Conservation (phyloP, 495 filamentous ascomycete genomes). For the Cercophora scortea region DNA sequence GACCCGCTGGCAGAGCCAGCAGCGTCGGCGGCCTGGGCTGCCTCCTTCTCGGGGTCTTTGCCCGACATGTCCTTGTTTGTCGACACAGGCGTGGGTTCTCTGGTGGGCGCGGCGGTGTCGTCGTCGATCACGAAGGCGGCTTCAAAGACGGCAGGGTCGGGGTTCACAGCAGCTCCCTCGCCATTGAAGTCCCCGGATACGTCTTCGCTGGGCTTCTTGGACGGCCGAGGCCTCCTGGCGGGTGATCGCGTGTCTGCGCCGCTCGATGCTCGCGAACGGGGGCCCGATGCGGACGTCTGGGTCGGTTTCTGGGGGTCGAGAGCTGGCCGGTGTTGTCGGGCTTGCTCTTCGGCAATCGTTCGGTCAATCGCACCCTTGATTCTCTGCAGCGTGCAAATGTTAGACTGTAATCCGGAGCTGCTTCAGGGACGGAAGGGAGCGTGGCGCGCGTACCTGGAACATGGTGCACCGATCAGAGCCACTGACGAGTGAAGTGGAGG, state of each 20-base stretch:
- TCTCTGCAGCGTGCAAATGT: constrained; percentile 43
- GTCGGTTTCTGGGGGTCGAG: constrained; percentile 25
- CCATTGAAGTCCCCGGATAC: constrained; percentile 25
- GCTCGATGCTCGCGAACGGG: constrained; percentile 47
- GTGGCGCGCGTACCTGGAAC: constrained; percentile 37
- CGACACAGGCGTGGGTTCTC: constrained; percentile 40
- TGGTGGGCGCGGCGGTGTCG: constrained; percentile 41
- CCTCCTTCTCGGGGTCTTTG: constrained; percentile 16
- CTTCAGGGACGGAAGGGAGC: neutral
- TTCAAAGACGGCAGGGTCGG: constrained; percentile 81
- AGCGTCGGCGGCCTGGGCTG: constrained; percentile 25
- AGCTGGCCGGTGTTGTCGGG: constrained; percentile 50
- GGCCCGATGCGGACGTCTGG: constrained; percentile 14
- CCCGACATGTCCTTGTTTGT: constrained; percentile 23
- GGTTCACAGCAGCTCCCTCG: constrained; percentile 37
- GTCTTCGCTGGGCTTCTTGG: constrained; percentile 43
- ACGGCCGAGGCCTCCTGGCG: constrained; percentile 30
- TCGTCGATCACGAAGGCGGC: constrained; percentile 75
- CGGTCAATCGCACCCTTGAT: constrained; percentile 79
- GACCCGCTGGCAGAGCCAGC: neutral
- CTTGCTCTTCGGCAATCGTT: constrained; percentile 84
- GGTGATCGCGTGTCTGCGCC: constrained; percentile 24
- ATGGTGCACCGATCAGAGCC: constrained; percentile 16
- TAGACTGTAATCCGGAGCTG: too few species aligned
- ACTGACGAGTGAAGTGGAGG: too few species aligned